Conservation (phyloP, 164 flowering plant genomes). For the Platanus orientalis region DNA sequence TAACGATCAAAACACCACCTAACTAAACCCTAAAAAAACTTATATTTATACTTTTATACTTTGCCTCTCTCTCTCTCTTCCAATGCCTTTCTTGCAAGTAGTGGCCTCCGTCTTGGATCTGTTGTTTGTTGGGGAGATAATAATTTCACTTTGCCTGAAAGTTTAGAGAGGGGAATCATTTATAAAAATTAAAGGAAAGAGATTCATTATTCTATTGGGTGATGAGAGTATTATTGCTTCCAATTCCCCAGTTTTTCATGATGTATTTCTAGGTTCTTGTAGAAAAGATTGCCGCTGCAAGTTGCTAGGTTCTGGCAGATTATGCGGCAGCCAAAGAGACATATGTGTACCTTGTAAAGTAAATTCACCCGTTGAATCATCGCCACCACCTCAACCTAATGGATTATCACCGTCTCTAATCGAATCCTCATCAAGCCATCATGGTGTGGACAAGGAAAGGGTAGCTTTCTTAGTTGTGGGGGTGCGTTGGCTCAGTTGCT, state of each 20-base stretch:
- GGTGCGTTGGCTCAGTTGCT: slow-evolving; percentile 43
- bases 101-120: too few relatives aligned
- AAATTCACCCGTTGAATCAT: too few relatives aligned
- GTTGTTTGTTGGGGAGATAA: slow-evolving; percentile 71
- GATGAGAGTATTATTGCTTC: slow-evolving; percentile 17
- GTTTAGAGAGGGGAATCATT: slow-evolving; percentile 27
- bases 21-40: too few relatives aligned
- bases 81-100: too few relatives aligned
- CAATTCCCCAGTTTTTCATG: slow-evolving; percentile 27
- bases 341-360: slow-evolving; percentile 44
- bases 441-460: slow-evolving; percentile 25
- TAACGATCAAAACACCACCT: too few relatives aligned
- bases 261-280: slow-evolving; percentile 65
- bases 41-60: too few relatives aligned
- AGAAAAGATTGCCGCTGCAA: slow-evolving; percentile 28
- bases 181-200: slow-evolving; percentile 36
- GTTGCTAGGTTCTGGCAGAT: slow-evolving; percentile 12
- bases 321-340: slow-evolving; percentile 34
- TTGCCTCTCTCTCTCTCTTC: too few relatives aligned
- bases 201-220: slow-evolving; percentile 64
- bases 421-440: too few relatives aligned
- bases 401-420: too few relatives aligned
- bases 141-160: slow-evolving; percentile 39
- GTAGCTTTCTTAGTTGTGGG: slow-evolving; percentile 58
- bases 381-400: too few relatives aligned